Base-by-base conservation (phyloP, 805 yeast species). In the Candida quercuum region DNA sequence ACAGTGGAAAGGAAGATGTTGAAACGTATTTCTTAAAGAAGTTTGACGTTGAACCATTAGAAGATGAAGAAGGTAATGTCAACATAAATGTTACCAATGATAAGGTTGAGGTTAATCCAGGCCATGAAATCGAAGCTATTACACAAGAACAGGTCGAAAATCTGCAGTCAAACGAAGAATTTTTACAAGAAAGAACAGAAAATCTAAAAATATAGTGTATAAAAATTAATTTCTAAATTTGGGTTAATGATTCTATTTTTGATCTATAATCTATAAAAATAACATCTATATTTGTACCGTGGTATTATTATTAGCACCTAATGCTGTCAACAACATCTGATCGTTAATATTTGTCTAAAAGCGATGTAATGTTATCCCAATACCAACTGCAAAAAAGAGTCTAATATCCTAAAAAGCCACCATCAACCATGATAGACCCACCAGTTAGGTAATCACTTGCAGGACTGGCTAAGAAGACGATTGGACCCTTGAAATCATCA, bases 391-490 rank as follows among this genome's bases (percentile, higher is more conserved):
- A n/a, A n/a, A n/a, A n/a, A n/a, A n/a, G n/a, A n/a, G 12, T 11
- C 30, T 27, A 45, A 16, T 18, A 28, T 4, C 42, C 44, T 14
- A 39, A 27, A 64, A 78, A 79, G 26, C 89, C 94, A 51, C 94
- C 94, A 56, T 85, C 95, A 38, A 85, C 86, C 24, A 69, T 63
- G 28, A 86, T 61, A 54, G 84, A 87, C 17, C 82, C 59, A 35
- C 94, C 94, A 6, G 88, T 81, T 36, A 87, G 71, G 61, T 72
- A 85, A 17, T 82, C 73, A 33, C 87, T 72, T 12, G 93, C 94
- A 51, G 80, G 80, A 37, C 85, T 75, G 4, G 88, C 89, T 44
- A 85, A 28, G 31, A 28, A n/a, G n/a, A n/a, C n/a, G n/a, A n/a
- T n/a, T n/a, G n/a, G n/a, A n/a, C n/a, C n/a, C n/a, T 61, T 68